Evolutionary conservation across 129 eudicot species (phyloP).

Genomic region (Centella asiatica): DNA sequence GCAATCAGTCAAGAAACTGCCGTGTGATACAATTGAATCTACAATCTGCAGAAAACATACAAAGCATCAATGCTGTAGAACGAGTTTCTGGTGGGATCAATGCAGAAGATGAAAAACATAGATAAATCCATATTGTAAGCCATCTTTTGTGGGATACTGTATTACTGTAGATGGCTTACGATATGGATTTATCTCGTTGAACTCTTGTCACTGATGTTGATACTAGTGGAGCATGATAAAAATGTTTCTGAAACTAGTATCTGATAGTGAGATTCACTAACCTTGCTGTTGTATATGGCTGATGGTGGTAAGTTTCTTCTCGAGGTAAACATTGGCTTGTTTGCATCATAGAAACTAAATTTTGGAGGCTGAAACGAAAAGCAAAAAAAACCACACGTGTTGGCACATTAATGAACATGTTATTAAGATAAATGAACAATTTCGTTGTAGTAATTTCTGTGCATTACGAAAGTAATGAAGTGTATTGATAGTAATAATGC

Average conservation of each 20-base stretch:
- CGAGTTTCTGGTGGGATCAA: not conserved
- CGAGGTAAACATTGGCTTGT: conserved; percentile 93
- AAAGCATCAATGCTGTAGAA: not conserved
- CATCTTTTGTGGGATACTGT: no score
- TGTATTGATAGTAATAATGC: no score
- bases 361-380: conserved; percentile 59
- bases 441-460: no score
- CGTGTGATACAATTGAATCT: conserved; percentile 87
- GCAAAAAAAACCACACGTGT: conserved; percentile 10
- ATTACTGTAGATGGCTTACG: no score
- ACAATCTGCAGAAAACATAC: conserved; percentile 51
- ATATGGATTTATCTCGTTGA: no score
- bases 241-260: conserved; percentile 1
- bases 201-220: no score
- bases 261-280: conserved; percentile 17
- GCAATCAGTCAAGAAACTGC: conserved; percentile 70
- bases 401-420: not conserved
- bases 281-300: conserved; percentile 81
- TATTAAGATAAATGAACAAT: no score
- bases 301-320: conserved; percentile 96
- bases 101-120: not conserved
- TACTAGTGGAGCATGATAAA: not conserved
- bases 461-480: no score
- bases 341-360: conserved; percentile 89
- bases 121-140: no score